These are phyloP conservation scores for Imleria badia DNA, from an alignment of 768 basidiomycete species.

Conservation along the genomic window DNA sequence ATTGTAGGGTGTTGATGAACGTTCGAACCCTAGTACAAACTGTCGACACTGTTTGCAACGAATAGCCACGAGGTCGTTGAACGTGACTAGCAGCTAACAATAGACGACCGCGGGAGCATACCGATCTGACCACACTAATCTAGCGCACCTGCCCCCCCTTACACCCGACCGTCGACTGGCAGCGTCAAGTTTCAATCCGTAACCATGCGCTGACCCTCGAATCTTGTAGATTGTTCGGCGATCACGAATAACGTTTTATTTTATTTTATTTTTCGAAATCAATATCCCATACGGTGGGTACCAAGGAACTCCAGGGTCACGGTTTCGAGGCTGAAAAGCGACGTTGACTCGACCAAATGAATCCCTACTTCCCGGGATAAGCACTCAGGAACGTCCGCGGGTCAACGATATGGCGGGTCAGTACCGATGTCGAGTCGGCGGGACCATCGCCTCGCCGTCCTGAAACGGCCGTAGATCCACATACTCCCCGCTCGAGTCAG, in stretches of 20 bases:
- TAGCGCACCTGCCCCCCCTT: neutral
- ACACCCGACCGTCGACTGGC: neutral
- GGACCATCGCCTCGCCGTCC: neutral
- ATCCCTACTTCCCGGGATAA: too few species aligned
- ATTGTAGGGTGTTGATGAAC: constrained; percentile 5
- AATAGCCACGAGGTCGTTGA: neutral
- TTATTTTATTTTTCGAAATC: neutral
- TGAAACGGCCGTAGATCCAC: constrained; percentile 1
- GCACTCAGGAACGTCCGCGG: neutral
- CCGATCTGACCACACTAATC: neutral
- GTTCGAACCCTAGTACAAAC: constrained; percentile 6
- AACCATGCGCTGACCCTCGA: constrained; percentile 2
- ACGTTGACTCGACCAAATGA: neutral
- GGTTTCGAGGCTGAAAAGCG: neutral
- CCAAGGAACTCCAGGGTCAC: neutral
- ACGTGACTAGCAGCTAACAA: constrained; percentile 10
- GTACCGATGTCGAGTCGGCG: constrained; percentile 2
- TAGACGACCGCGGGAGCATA: constrained; percentile 1
- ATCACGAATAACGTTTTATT: constrained; percentile 1
- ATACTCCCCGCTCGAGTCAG: neutral
- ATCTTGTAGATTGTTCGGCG: constrained; percentile 10
- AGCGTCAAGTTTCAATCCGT: constrained; percentile 5
- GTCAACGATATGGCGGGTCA: neutral
- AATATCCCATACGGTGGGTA: neutral
- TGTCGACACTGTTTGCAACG: neutral